These are phyloP conservation scores for Rhodomyrtus tomentosa DNA, from an alignment of 345 rosid genomes.

Conservation along the genomic window DNA sequence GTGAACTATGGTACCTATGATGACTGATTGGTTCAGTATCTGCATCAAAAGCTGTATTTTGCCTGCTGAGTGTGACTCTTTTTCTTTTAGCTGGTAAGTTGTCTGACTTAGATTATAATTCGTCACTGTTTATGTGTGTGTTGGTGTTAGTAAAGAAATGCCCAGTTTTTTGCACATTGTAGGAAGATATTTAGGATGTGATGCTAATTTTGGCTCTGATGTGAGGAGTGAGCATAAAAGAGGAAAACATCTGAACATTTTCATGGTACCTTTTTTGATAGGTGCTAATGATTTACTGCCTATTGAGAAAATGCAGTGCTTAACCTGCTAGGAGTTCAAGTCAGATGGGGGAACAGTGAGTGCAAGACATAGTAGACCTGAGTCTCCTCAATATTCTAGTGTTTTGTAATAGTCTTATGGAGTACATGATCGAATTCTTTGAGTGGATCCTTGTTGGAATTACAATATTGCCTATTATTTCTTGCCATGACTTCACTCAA, in stretches of 20 bases:
- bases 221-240: neutral
- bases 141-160: neutral
- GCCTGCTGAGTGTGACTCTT: neutral
- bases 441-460: neutral
- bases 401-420: neutral
- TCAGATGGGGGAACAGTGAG: neutral
- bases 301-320: neutral
- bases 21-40: neutral
- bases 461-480: neutral
- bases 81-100: neutral
- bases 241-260: neutral
- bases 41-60: neutral
- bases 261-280: neutral
- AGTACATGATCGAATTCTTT: neutral
- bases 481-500: neutral
- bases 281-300: neutral
- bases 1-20: neutral
- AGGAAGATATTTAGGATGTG: neutral
- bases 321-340: neutral
- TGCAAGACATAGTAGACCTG: neutral
- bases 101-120: neutral
- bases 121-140: neutral
- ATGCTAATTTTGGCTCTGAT: neutral
- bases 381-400: neutral
- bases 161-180: neutral